Percentiles rank a stretch among this genome's conserved stretches.
phyloP scores from a whole-genome alignment of 768 basidiomycete genomes.

The Trametes elegans region DNA sequence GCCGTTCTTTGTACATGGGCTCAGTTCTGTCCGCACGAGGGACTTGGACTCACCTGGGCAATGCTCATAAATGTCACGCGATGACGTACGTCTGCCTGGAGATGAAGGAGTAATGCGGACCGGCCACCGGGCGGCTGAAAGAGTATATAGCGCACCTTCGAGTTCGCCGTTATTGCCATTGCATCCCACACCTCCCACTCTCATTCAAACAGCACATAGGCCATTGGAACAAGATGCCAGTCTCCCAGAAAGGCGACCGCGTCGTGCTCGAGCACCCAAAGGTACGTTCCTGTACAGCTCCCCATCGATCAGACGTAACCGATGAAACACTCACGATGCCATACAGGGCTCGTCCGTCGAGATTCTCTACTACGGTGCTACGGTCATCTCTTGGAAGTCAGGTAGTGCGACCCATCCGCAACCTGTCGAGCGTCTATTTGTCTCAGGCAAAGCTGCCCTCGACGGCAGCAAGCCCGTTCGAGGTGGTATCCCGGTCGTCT shows the following conservation, averaged over 20 bases:
- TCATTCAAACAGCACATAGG: neutral
- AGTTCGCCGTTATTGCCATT: no score
- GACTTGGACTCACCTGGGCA: no score
- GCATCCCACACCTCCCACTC: neutral
- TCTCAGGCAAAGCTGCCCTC: conserved; percentile 74
- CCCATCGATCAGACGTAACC: no score
- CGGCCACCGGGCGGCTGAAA: no score
- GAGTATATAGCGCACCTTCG: no score
- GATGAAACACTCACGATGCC: no score
- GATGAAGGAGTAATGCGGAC: neutral
- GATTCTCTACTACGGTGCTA: conserved; percentile 80
- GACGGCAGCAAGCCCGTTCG: conserved; percentile 80
- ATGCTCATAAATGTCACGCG: no score
- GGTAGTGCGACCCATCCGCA: conserved; percentile 33
- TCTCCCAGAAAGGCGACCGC: conserved; percentile 42
- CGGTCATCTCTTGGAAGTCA: conserved; percentile 83
- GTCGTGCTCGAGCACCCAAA: conserved; percentile 62
- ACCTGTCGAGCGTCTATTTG: conserved; percentile 70
- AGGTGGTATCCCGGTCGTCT: conserved; percentile 61
- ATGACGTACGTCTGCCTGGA: neutral
- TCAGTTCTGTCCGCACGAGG: no score
- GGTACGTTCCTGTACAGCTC: conserved; percentile 38
- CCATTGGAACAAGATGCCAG: conserved; percentile 45
- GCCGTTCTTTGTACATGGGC: no score
- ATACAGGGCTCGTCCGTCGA: conserved; percentile 64